Base-by-base conservation (phyloP, 306 rosid species). In the Vigna reflexopilosa region DNA sequence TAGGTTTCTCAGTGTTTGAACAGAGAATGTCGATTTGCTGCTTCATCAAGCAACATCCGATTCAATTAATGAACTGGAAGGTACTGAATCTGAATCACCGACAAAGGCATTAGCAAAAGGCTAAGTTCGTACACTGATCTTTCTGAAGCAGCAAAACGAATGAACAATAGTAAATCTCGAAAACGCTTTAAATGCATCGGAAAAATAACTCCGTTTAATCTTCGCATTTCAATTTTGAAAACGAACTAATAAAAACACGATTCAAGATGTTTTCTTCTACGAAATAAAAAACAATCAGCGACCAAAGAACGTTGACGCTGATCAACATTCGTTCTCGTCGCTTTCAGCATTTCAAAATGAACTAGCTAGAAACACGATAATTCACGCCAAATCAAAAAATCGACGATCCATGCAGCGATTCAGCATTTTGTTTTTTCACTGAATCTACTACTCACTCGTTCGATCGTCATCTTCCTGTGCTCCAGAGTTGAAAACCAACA, bases 391-490 rank as follows among this genome's bases (percentile, higher is more conserved):
- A 48, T 48, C 0, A 15, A 49, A 49, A 49, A 13, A 13, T 49
- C 19, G 19, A 15, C 20, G 9, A 50, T 50, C 55, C 6, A 50
- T 16, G 20, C 55, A 50, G 20, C 17, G 26, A 2, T 54, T 55
- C 30, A 56, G 62, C 34, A 11, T 59, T 58, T 59, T 59, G n/a
- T 19, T 24, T 26, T 24, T 26, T 2, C 65, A 58, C 65, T 59
- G 38, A 45, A 45, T 20, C 73, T 6, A 67, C 75, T 49, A 67
- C 75, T 49, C 73, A 70, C 75, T 70, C 28, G 47, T 28, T 49
- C 64, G 4, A 44, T 30, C 55, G 54, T 15, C 69, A 34, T 63
- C 45, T 61, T 28, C 63, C 58, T 48, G 47, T 61, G 20, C 40
- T 63, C 1, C 28, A 1, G 17, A 49, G 72, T n/a, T 55, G 52